These are phyloP conservation scores for Claviceps arundinis DNA, from an alignment of 2,329 filamentous ascomycete genomes.

Conservation along the genomic window DNA sequence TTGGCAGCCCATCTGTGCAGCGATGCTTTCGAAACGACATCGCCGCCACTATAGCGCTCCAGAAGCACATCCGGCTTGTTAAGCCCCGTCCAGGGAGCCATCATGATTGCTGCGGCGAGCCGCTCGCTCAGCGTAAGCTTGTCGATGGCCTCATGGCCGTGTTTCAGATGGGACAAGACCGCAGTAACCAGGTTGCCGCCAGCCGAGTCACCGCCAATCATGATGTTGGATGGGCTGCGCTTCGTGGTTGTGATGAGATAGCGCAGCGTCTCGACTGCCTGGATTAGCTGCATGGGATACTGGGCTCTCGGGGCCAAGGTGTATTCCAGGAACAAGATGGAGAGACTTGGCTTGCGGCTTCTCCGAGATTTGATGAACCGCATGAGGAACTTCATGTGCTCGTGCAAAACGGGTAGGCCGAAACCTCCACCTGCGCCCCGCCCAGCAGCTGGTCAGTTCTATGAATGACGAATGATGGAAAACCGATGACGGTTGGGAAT, in stretches of 20 bases:
- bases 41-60: constrained; percentile 6
- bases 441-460: neutral
- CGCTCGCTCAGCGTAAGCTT: constrained; percentile 6
- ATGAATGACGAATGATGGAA: neutral
- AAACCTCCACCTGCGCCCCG: constrained; percentile 11
- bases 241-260: constrained; percentile 6
- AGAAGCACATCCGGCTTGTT: neutral
- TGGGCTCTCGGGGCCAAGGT: constrained; percentile 8
- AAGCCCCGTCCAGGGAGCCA: constrained; percentile 10
- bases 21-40: constrained; percentile 5
- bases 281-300: constrained; percentile 11
- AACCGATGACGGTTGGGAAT: neutral
- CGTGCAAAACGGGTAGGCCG: constrained; percentile 7
- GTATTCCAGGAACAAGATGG: constrained; percentile 10
- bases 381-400: constrained; percentile 9
- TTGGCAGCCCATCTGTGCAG: constrained; percentile 2
- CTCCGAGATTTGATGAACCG: constrained; percentile 6
- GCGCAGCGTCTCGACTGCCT: constrained; percentile 10
- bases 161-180: constrained; percentile 11
- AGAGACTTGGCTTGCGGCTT: constrained; percentile 5
- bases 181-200: constrained; percentile 9
- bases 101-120: constrained; percentile 6
- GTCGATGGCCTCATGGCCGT: constrained; percentile 8
- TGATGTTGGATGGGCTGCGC: constrained; percentile 5
- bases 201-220: constrained; percentile 11